Evolutionary conservation across 2,329 filamentous ascomycete genomes (phyloP), one percentile per base, ranked within the genome.

Genomic region (Paracorniculantispora psalliotae): DNA sequence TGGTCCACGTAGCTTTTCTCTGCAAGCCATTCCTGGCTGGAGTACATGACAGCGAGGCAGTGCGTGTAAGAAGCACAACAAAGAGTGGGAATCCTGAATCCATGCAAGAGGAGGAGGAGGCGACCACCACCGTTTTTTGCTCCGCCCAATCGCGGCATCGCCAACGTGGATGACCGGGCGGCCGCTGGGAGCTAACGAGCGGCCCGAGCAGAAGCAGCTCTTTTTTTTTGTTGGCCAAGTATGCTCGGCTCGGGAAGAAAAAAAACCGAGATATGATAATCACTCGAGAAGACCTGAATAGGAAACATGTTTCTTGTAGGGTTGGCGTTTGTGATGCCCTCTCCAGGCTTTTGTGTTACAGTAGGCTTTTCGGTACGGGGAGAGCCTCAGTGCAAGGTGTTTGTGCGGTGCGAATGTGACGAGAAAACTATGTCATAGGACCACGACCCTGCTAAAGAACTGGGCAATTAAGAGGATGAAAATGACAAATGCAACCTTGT

Each of bases 31-130:
- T 46, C 39, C 41, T 55, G 19, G n/a, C 35, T 13, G 52, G 52
- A 23, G 41, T 55, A 55, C 52, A 47, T 55, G 13, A 37, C 19
- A 25, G 28, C 23, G 52, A 55, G 52, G 52, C 52, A 47, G 52
- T 55, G 52, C 23, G 46, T 19, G 7, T 19, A 10, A 26, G 19
- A 4, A 28, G 28, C 25, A 47, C 26, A 55, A 26, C 10, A 19
- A 19, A 26, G 4, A 37, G 52, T 47, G 43, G n/a, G 21, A 19
- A 47, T 47, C 4, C 30, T 35, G 17, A 19, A 30, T 53, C n/a
- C 37, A 19, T 55, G 43, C 28, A 26, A n/a, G 13, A 17, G 23
- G 25, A 17, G n/a, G n/a, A n/a, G n/a, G n/a, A 12, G 6, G 15
- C 41, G 21, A 21, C 25, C 21, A 25, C 51, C 26, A 35, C 13